Conservation (phyloP, 2,329 filamentous ascomycete genomes). For the Sporothrix inflata region DNA sequence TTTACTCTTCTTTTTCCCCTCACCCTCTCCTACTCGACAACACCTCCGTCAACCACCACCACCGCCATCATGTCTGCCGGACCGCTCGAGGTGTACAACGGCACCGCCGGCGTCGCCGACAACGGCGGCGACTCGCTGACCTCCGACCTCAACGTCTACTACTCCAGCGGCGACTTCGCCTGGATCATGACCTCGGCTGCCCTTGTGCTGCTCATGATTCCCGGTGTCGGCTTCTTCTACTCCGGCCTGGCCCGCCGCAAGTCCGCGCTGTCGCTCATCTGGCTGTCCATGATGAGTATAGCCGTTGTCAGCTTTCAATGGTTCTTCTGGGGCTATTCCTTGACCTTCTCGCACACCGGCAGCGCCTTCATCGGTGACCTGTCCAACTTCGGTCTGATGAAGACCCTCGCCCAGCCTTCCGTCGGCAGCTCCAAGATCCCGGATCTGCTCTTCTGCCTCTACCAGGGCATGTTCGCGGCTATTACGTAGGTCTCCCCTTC, state of each 20-base stretch:
- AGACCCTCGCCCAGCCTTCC: conserved; percentile 75
- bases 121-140: conserved; percentile 56
- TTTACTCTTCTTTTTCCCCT: neutral
- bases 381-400: conserved; percentile 77
- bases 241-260: conserved; percentile 86
- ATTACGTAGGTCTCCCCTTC: conserved; percentile 69
- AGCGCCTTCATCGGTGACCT: conserved; percentile 79
- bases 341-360: conserved; percentile 80
- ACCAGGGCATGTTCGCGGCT: conserved; percentile 86
- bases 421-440: conserved; percentile 73
- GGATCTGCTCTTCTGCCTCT: conserved; percentile 81
- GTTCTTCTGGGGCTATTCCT: conserved; percentile 94
- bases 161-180: conserved; percentile 76
- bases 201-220: conserved; percentile 88
- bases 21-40: neutral
- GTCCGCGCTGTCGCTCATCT: conserved; percentile 83
- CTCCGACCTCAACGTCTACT: conserved; percentile 81
- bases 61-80: conserved; percentile 34
- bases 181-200: conserved; percentile 84
- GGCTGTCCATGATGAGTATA: conserved; percentile 79
- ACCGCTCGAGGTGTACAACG: conserved; percentile 49
- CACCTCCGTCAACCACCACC: neutral
- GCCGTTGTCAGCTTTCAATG: conserved; percentile 85
- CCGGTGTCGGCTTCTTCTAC: conserved; percentile 94
- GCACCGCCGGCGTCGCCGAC: conserved; percentile 53